Conservation (phyloP, 306 rosid genomes). For the Ammopiptanthus mongolicus region DNA sequence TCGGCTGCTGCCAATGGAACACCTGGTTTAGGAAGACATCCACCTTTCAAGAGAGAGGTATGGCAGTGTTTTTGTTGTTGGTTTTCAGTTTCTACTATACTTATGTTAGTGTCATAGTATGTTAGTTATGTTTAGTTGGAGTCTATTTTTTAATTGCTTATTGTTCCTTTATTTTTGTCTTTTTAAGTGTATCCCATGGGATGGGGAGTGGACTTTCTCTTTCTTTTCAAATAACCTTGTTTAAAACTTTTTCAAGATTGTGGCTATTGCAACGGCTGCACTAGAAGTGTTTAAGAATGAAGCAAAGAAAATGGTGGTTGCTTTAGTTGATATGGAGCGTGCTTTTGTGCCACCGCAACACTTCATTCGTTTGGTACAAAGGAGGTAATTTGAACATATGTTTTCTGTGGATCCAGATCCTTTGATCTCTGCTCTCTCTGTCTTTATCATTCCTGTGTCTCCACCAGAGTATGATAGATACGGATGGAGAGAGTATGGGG, state of each 20-base stretch:
- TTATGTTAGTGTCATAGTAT: neutral
- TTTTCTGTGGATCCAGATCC: neutral
- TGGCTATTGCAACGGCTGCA: conserved; percentile 85
- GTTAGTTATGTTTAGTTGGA: neutral
- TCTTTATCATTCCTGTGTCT: neutral
- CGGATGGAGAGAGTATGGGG: neutral
- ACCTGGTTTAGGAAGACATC: conserved; percentile 98
- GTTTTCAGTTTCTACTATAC: neutral
- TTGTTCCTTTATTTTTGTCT: neutral
- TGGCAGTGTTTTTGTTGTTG: conserved; percentile 6
- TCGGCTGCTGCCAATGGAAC: conserved; percentile 89
- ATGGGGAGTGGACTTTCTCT: conserved; percentile 1
- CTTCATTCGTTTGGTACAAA: conserved; percentile 90
- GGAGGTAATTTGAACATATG: conserved; percentile 53
- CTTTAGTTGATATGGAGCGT: conserved; percentile 98
- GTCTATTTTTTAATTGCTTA: neutral
- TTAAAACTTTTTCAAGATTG: conserved; percentile 45
- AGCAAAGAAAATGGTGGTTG: conserved; percentile 95
- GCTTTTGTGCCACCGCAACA: conserved; percentile 99
- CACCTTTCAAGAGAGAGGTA: conserved; percentile 97
- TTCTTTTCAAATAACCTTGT: conserved; percentile 10
- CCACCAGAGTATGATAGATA: neutral
- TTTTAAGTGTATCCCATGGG: neutral
- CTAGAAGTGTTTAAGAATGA: conserved; percentile 83
- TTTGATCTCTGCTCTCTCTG: neutral